Conservation (phyloP, 495 filamentous ascomycete species). For the Stereocaulon alpinum region DNA sequence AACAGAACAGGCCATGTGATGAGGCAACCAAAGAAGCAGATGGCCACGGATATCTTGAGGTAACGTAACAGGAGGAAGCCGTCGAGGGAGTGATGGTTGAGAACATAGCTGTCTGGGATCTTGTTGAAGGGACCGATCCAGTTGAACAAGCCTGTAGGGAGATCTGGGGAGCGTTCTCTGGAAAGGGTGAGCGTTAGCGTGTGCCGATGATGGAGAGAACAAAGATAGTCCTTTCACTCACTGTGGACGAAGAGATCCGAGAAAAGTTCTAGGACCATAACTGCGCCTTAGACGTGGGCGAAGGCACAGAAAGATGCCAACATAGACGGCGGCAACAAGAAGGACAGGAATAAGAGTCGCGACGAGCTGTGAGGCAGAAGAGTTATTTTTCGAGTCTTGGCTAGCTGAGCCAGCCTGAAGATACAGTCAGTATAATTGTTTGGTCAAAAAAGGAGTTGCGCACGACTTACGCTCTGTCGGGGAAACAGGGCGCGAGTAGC, state of each 20-base stretch:
- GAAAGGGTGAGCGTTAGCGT: background rate
- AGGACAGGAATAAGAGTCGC: constrained; percentile 62
- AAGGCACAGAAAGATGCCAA: constrained; percentile 65
- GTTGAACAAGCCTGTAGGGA: constrained; percentile 60
- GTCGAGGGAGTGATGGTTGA: constrained; percentile 85
- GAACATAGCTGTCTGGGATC: constrained; percentile 71
- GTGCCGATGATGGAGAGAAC: background rate
- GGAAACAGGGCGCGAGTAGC: background rate
- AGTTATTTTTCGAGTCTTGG: constrained; percentile 2
- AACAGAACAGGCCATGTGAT: constrained; percentile 82
- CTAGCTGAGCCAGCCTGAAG: constrained; percentile 8
- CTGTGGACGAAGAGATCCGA: constrained; percentile 58
- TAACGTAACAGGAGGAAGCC: constrained; percentile 81
- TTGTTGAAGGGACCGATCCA: constrained; percentile 71
- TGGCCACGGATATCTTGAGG: constrained; percentile 57
- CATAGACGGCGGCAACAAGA: constrained; percentile 52
- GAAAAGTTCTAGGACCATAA: constrained; percentile 83
- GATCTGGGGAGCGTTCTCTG: constrained; percentile 56
- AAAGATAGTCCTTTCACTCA: constrained; percentile 24
- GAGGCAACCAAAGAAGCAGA: constrained; percentile 69
- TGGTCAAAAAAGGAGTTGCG: background rate
- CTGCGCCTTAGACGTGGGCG: constrained; percentile 59
- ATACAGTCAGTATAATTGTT: background rate
- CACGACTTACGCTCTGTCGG: constrained; percentile 3
- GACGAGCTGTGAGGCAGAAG: constrained; percentile 37